Base-by-base conservation (phyloP, 106 monocot genomes). In the Dioscorea alata region DNA sequence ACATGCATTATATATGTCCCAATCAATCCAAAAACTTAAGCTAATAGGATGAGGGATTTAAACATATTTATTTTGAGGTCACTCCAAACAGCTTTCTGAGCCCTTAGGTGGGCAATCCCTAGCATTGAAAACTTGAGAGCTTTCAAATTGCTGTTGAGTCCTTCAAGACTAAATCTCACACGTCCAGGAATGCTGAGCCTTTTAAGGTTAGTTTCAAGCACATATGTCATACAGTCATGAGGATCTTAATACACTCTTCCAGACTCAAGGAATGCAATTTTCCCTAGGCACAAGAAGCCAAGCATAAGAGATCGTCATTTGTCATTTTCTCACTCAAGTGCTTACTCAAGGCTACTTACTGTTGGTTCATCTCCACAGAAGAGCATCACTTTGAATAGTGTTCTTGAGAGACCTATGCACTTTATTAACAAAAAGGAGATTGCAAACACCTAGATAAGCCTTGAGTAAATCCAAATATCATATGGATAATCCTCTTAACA, bases 301-400 rank as follows among this genome's bases (percentile, higher is more conserved):
- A 67, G 34, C 59, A 51, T 53, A 84, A 62, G 52, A 97, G 86
- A 49, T 22, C 59, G 63, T 80, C 82, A 73, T 97, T 92, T 1
- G 81, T 86, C 24, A 92, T 64, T 23, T 48, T 91, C 65, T 78
- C 64, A 50, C 74, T 79, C 71, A 89, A 0, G 78, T 48, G 88
- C 65, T 78, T 61, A 50, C 74, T 79, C 71, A 89, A 0, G 78
- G 70, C 14, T 66, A 65, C 8, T 56, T 61, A 42, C 92, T 86
- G 33, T 89, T 81, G 60, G 92, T 83, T 48, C 75, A 81, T 66
- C 73, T 86, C 92, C 92, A 97, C 32, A 89, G 60, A 32, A 83
- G 73, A 15, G 78, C 25, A 61, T 97, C 89, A 17, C 22, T 72
- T 53, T 65, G 64, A 17, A 97, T 77, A 16, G 82, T 70, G 13